These are phyloP conservation scores for Cladophialophora immunda DNA, from an alignment of 2,329 filamentous ascomycete genomes.

Conservation along the genomic window DNA sequence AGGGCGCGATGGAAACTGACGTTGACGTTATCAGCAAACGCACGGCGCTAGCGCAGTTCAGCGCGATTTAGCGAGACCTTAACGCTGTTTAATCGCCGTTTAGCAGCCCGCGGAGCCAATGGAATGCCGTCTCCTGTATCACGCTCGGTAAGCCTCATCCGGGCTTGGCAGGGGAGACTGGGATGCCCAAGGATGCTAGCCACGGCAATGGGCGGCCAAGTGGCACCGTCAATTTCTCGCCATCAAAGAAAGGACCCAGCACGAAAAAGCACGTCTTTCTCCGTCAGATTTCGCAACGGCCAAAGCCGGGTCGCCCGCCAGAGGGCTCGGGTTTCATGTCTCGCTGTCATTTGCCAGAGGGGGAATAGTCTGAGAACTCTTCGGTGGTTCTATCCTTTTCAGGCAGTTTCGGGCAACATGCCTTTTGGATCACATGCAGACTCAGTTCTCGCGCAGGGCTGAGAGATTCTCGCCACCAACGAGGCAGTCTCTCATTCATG, in stretches of 20 bases:
- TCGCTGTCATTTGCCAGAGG: not conserved
- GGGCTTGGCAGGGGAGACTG: conserved; percentile 16
- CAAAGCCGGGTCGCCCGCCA: not conserved
- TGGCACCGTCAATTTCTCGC: not conserved
- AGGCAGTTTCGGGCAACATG: not conserved
- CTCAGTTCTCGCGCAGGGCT: too few species aligned
- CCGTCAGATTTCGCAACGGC: conserved; percentile 2
- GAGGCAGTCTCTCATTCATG: not conserved
- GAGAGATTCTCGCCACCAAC: not conserved
- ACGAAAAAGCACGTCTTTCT: not conserved
- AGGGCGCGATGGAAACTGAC: conserved; percentile 8
- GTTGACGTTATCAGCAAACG: conserved; percentile 12
- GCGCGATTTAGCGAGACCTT: conserved; percentile 6
- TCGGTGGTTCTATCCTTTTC: not conserved
- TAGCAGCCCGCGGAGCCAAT: conserved; percentile 1
- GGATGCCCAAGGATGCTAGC: not conserved
- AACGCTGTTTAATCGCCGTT: conserved; percentile 7
- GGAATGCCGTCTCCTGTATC: not conserved
- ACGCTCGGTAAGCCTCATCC: conserved; percentile 11
- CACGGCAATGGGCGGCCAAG: not conserved
- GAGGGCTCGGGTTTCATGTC: not conserved
- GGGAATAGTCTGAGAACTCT: not conserved
- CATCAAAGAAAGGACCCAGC: not conserved
- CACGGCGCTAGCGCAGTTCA: not conserved
- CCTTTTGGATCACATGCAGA: too few species aligned